Evolutionary conservation across 2,329 filamentous ascomycete species (phyloP).

Genomic region (Ophiostoma fasciatum): DNA sequence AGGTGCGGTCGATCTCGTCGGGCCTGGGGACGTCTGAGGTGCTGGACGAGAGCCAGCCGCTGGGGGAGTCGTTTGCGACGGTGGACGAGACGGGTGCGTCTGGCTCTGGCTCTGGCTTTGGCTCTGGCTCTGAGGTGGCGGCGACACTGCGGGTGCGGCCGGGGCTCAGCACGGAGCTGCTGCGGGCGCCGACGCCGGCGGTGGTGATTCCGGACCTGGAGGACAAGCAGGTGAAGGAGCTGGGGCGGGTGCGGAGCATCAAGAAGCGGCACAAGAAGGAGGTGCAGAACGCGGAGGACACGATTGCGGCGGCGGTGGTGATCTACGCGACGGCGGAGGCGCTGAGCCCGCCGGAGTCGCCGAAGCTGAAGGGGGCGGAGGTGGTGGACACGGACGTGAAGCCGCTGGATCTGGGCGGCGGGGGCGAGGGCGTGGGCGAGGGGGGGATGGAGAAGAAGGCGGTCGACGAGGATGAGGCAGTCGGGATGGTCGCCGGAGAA

Average conservation of each 20-base stretch:
- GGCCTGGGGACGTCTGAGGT: constrained; percentile 3
- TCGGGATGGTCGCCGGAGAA: no score
- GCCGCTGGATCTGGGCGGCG: constrained; percentile 4
- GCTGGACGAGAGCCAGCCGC: constrained; percentile 1
- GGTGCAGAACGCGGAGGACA: constrained; percentile 34
- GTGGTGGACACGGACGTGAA: constrained; percentile 10
- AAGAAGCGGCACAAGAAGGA: constrained; percentile 29
- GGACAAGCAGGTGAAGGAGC: constrained; percentile 23
- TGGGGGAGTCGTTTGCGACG: constrained; percentile 7
- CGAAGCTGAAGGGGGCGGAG: constrained; percentile 14
- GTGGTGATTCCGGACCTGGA: constrained; percentile 29
- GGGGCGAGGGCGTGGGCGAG: constrained; percentile 8
- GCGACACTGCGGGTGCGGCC: constrained; percentile 11
- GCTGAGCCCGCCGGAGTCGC: constrained; percentile 26
- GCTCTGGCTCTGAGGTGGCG: no score
- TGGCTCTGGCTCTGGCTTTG: no score
- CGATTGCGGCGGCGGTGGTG: constrained; percentile 37
- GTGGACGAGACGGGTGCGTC: constrained; percentile 2
- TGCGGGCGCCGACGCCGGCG: constrained; percentile 29
- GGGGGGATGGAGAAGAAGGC: neutral
- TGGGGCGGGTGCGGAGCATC: constrained; percentile 27
- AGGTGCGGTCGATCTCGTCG: constrained; percentile 7
- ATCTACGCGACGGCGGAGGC: constrained; percentile 36
- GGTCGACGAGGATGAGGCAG: constrained; percentile 13
- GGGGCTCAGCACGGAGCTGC: constrained; percentile 16